Evolutionary conservation across 257 asterid genomes (phyloP).

Genomic region (Rehmannia glutinosa): DNA sequence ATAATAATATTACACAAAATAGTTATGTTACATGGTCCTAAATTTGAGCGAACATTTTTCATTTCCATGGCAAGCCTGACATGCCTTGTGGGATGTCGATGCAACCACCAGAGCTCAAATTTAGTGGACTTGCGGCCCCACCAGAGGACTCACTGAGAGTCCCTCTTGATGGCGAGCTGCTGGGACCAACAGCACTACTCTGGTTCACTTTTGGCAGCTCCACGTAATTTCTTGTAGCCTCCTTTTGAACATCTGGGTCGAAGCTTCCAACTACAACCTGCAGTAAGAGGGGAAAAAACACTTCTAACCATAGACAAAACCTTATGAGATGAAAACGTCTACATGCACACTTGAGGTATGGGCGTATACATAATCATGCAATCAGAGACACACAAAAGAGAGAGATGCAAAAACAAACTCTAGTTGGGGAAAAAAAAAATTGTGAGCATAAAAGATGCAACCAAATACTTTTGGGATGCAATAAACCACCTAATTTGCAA

Average conservation of each 20-base stretch:
- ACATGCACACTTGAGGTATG: no score
- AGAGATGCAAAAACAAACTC: no score
- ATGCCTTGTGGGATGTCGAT: conserved; percentile 24
- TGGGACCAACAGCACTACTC: conserved; percentile 33
- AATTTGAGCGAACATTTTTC: background rate
- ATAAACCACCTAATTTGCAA: no score
- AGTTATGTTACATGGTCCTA: conserved; percentile 9
- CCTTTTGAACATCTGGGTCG: conserved; percentile 26
- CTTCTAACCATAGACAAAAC: no score
- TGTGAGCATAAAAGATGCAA: no score
- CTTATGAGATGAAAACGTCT: no score
- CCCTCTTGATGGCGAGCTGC: conserved; percentile 48
- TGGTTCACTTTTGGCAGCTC: conserved; percentile 24
- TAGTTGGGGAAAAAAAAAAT: no score
- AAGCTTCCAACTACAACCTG: conserved; percentile 55
- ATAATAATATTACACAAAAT: conserved; percentile 19
- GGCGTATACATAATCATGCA: no score
- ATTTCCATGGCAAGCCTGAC: conserved; percentile 38
- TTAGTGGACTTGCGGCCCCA: conserved; percentile 40
- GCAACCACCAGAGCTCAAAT: conserved; percentile 27
- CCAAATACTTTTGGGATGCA: no score
- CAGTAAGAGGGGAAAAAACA: background rate
- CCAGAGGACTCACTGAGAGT: conserved; percentile 43
- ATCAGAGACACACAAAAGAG: no score
- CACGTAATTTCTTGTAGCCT: conserved; percentile 16